phyloP scores from a whole-genome alignment of 805 yeast species.

The Ogataea allantospora region DNA sequence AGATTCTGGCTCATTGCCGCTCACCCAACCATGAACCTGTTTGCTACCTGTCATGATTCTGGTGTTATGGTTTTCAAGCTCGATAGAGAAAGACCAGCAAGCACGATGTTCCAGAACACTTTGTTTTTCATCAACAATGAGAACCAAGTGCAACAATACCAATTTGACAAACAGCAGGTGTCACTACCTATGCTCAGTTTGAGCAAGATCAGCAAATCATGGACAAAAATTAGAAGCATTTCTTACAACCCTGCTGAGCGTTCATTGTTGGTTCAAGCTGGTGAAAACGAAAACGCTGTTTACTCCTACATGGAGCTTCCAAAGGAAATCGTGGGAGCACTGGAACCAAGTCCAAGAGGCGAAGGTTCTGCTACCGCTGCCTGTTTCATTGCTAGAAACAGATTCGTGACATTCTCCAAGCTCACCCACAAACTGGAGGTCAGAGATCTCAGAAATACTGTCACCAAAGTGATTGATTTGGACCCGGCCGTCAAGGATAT shows the following conservation, averaged over 20 bases:
- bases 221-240: constrained; percentile 81
- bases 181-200: constrained; percentile 80
- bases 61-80: constrained; percentile 98
- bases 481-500: constrained; percentile 69
- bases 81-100: constrained; percentile 97
- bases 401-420: constrained; percentile 80
- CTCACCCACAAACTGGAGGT: constrained; percentile 68
- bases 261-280: constrained; percentile 78
- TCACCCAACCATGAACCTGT: constrained; percentile 87
- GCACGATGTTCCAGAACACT: constrained; percentile 65
- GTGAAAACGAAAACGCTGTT: constrained; percentile 61
- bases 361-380: constrained; percentile 86
- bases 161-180: constrained; percentile 59
- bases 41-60: constrained; percentile 95
- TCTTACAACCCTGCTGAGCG: constrained; percentile 93
- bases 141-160: constrained; percentile 81
- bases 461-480: constrained; percentile 76
- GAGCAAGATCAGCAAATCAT: constrained; percentile 79
- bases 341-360: constrained; percentile 79
- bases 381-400: constrained; percentile 87
- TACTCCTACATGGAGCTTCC: constrained; percentile 80
- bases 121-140: constrained; percentile 77
- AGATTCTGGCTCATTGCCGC: constrained; percentile 90
- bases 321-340: constrained; percentile 87
- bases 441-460: constrained; percentile 75